Evolutionary conservation across 495 filamentous ascomycete genomes (phyloP), one percentile per base, ranked within the genome.

Genomic region (Penicillium crystallinum): DNA sequence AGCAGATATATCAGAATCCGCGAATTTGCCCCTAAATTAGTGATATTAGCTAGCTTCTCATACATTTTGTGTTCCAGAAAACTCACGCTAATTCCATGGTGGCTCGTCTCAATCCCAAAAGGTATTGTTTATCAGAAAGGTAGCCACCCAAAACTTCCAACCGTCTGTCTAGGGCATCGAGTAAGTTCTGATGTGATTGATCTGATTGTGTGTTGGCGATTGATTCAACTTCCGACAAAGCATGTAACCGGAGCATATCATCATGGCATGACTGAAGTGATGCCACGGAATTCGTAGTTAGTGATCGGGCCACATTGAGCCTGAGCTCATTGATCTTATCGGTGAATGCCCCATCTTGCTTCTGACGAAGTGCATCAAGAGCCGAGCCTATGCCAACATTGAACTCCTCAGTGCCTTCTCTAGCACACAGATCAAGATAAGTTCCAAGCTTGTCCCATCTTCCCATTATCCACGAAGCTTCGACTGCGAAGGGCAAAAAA

Each of bases 401-500:
- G 68, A 97, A 96, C 36, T 90, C 82, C 52, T 82, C 82, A 11
- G 79, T 77, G n/a, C 67, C 70, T 69, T 52, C 74, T 65, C 44
- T 73, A 61, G 57, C 77, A 47, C 59, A 69, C 7, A 73, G 74
- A 39, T 72, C 66, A 15, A 93, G 77, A 64, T 90, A 90, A 42
- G 79, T 80, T 52, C 88, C 77, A 49, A 95, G 67, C 6, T 81
- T 85, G 46, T 81, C 72, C 90, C 90, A 96, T 68, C 85, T 82
- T 7, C 85, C 82, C 5, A 86, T 93, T 18, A 88, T 85, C 91
- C 92, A 97, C 4, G 89, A 83, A 30, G 95, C 90, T 73, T 97
- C 93, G 3, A 89, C 82, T 18, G 86, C 89, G 64, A 89, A 92
- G 11, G 90, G 85, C 15, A 91, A 71, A 31, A 91, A 77, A 30